These are phyloP conservation scores for Alternaria triticimaculans DNA, from an alignment of 2,329 filamentous ascomycete genomes.

Conservation along the genomic window DNA sequence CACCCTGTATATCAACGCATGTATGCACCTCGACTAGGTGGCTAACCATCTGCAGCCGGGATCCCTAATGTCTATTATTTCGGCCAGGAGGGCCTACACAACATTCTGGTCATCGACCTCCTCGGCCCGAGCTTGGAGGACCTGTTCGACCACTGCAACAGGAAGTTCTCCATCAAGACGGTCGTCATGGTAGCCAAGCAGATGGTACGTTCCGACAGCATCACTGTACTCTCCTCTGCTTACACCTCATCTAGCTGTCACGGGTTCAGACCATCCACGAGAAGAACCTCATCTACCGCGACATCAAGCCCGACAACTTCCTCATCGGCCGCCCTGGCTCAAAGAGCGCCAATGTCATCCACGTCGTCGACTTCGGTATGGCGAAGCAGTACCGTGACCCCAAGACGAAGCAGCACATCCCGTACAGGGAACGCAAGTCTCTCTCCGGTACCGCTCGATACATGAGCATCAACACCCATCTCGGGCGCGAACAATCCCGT, in stretches of 20 bases:
- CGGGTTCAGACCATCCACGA: slow-evolving; percentile 95
- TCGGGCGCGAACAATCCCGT: slow-evolving; percentile 94
- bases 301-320: slow-evolving; percentile 99
- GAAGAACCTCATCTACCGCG: slow-evolving; percentile 98
- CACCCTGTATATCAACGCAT: neutral
- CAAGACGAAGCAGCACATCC: slow-evolving; percentile 98
- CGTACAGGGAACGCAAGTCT: slow-evolving; percentile 95
- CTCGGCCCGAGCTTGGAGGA: slow-evolving; percentile 95
- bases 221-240: neutral
- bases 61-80: slow-evolving; percentile 99
- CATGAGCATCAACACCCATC: slow-evolving; percentile 99
- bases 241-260: slow-evolving; percentile 68
- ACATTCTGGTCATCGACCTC: slow-evolving; percentile 97
- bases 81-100: slow-evolving; percentile 96
- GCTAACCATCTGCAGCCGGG: slow-evolving; percentile 68
- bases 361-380: slow-evolving; percentile 99
- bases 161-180: slow-evolving; percentile 95
- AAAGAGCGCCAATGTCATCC: slow-evolving; percentile 96
- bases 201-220: slow-evolving; percentile 70
- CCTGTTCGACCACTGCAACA: slow-evolving; percentile 95
- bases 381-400: slow-evolving; percentile 99
- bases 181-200: slow-evolving; percentile 99
- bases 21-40: neutral
- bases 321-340: slow-evolving; percentile 90
- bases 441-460: slow-evolving; percentile 96